A percentile compares a stretch with the other conserved stretches of the same genome.
phyloP scores from a whole-genome alignment of 1,284 basidiomycete genomes.

The Irpex rosettiformis region DNA sequence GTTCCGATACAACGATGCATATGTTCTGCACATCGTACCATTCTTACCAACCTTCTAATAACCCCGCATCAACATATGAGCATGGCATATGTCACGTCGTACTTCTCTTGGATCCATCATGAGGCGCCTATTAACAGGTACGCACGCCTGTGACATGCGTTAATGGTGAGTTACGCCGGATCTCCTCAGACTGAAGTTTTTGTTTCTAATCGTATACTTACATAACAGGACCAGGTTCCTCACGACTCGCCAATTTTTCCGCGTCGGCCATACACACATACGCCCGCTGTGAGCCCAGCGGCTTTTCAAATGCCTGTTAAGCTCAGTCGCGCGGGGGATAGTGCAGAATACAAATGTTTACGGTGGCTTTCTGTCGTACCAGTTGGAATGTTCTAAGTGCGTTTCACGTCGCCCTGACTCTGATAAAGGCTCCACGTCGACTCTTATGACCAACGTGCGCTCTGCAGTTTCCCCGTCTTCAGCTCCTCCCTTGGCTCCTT shows the following conservation, averaged over 20 bases:
- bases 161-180: too few relatives aligned
- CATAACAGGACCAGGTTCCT: background rate
- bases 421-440: background rate
- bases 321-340: background rate
- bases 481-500: background rate
- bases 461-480: background rate
- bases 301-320: background rate
- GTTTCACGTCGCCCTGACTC: background rate
- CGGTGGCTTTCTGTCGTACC: background rate
- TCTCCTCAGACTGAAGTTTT: too few relatives aligned
- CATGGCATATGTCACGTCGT: background rate
- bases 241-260: background rate
- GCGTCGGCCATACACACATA: background rate
- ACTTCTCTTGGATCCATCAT: background rate
- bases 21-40: background rate
- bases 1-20: background rate
- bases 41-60: background rate
- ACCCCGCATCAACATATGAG: background rate
- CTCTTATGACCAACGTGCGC: background rate
- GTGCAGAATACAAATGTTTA: background rate
- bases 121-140: background rate
- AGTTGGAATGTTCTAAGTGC: background rate
- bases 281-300: background rate
- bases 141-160: too few relatives aligned
- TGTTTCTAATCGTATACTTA: background rate